A percentile compares a stretch with the other conserved stretches of the same genome.
Evolutionary conservation across 1,284 basidiomycete genomes (phyloP).

Genomic region (Microstroma glucosiphilum): DNA sequence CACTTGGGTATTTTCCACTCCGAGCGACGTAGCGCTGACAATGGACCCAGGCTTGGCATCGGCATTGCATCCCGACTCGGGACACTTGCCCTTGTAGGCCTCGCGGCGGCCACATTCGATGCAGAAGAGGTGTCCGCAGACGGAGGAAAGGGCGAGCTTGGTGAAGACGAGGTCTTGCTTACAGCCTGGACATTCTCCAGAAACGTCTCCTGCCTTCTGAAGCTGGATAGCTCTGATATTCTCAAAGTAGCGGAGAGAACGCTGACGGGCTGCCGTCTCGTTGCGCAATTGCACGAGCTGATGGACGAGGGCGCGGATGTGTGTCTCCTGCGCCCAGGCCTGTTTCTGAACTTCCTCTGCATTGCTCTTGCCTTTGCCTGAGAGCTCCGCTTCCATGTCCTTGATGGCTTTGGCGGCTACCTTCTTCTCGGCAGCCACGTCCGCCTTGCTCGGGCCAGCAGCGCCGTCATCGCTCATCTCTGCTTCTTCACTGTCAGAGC

Average conservation of each 20-base stretch:
- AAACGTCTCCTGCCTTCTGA: background rate
- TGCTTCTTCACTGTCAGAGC: background rate
- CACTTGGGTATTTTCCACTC: slow-evolving; percentile 57
- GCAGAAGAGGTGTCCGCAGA: slow-evolving; percentile 35
- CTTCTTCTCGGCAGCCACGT: slow-evolving; percentile 17
- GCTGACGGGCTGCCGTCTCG: slow-evolving; percentile 29
- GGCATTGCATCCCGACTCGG: slow-evolving; percentile 27
- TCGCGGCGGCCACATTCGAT: slow-evolving; percentile 26
- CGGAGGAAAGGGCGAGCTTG: slow-evolving; percentile 26
- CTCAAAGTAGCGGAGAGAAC: slow-evolving; percentile 36
- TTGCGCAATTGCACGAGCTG: slow-evolving; percentile 31
- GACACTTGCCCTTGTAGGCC: slow-evolving; percentile 32
- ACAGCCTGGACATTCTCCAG: slow-evolving; percentile 2
- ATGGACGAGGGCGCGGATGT: slow-evolving; percentile 28
- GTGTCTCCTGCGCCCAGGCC: slow-evolving; percentile 30
- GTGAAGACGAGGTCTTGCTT: slow-evolving; percentile 15
- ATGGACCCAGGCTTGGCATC: slow-evolving; percentile 29
- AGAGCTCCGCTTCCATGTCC: background rate
- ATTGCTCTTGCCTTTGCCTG: slow-evolving; percentile 15
- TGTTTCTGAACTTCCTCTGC: slow-evolving; percentile 17
- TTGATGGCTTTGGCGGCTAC: slow-evolving; percentile 13
- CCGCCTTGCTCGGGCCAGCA: background rate
- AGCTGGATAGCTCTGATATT: slow-evolving; percentile 32
- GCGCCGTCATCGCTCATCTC: slow-evolving; percentile 1
- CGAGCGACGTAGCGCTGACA: slow-evolving; percentile 26